Evolutionary conservation across 2,329 filamentous ascomycete species (phyloP).

Genomic region (Fusarium phyllophilum): DNA sequence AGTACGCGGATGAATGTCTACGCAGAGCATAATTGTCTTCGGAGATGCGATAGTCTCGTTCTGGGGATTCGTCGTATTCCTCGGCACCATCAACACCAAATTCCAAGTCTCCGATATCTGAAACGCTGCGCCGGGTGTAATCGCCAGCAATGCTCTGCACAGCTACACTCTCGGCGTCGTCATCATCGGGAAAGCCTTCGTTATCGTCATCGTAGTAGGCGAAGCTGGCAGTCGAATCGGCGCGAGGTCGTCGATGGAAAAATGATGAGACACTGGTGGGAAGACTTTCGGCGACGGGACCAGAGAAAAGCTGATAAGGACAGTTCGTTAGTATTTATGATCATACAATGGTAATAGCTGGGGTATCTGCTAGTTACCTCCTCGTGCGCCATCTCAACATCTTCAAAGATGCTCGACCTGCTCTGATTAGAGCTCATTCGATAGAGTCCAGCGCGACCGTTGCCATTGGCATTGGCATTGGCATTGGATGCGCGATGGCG

Average conservation of each 20-base stretch:
- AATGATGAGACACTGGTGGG: conserved; percentile 94
- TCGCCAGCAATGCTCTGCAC: conserved; percentile 37
- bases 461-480: conserved; percentile 26
- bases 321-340: background rate
- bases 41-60: conserved; percentile 54
- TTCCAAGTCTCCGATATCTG: conserved; percentile 54
- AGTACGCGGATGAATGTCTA: conserved; percentile 71
- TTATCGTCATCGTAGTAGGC: conserved; percentile 81
- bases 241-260: conserved; percentile 80
- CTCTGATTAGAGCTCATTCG: conserved; percentile 76
- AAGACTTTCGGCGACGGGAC: conserved; percentile 94
- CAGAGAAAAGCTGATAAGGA: conserved; percentile 76
- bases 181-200: conserved; percentile 50
- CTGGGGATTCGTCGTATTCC: conserved; percentile 53
- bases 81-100: conserved; percentile 54
- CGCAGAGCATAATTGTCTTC: conserved; percentile 62
- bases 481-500: conserved; percentile 33
- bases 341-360: background rate
- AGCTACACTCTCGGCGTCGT: conserved; percentile 46
- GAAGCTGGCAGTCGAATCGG: conserved; percentile 89
- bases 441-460: conserved; percentile 59
- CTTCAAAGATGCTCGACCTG: conserved; percentile 84
- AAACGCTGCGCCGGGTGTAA: conserved; percentile 46
- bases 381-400: conserved; percentile 98
- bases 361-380: conserved; percentile 67